phyloP scores from a whole-genome alignment of 2,329 filamentous ascomycete species.

The Beauveria asiatica region DNA sequence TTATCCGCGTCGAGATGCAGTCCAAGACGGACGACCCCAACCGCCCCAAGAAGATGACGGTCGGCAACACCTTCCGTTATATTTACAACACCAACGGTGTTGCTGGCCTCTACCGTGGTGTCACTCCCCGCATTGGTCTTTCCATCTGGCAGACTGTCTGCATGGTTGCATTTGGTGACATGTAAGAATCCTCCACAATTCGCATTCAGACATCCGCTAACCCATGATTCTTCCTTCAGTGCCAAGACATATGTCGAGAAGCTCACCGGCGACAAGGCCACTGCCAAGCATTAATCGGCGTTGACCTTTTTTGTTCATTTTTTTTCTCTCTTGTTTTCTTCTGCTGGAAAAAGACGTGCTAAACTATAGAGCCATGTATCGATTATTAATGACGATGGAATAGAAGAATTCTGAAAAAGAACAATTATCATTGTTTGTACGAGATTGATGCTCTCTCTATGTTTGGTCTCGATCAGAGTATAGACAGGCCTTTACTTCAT shows the following conservation, averaged over 20 bases:
- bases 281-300: constrained; percentile 56
- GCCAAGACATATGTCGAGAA: constrained; percentile 61
- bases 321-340: constrained; percentile 3
- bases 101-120: constrained; percentile 90
- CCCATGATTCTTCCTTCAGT: constrained; percentile 29
- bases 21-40: constrained; percentile 97
- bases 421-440: too few species aligned
- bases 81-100: constrained; percentile 87
- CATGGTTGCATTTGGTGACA: constrained; percentile 98
- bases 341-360: background rate
- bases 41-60: constrained; percentile 97
- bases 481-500: too few species aligned
- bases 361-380: constrained; percentile 7
- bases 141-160: constrained; percentile 99
- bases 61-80: constrained; percentile 75
- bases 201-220: background rate
- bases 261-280: constrained; percentile 54
- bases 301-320: constrained; percentile 5
- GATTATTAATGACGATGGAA: constrained; percentile 1
- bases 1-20: constrained; percentile 99
- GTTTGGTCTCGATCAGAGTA: too few species aligned
- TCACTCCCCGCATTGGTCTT: constrained; percentile 86
- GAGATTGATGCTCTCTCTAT: too few species aligned
- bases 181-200: constrained; percentile 51
- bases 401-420: background rate